Evolutionary conservation across 2,329 filamentous ascomycete genomes (phyloP), one percentile per base, ranked within the genome.

Genomic region (Chaetomiaceae sp.): DNA sequence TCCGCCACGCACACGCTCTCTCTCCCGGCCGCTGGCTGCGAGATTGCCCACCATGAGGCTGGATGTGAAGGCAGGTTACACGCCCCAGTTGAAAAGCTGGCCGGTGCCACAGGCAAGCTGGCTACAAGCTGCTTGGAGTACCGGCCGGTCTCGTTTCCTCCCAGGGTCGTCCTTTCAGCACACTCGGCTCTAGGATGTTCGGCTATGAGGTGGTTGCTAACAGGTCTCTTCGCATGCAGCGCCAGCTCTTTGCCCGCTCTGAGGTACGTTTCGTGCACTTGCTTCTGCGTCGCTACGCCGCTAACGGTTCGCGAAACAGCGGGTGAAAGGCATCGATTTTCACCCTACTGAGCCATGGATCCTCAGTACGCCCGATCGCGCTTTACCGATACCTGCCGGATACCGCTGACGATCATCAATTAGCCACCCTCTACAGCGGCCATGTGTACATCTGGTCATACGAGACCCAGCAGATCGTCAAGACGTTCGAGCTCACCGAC

Each of bases 371-470:
- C 39, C 7, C 14, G 4, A 15, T 24, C 3, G 19, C 27, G 7
- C 6, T 15, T 9, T 20, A 3, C 6, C 15, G 6, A 3, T 12
- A 9, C 33, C 14, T 19, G 41, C 11, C n/a, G 20, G n/a, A n/a
- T n/a, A 22, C 19, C 35, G 22, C 54, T 57, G 39, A 56, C 53
- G 26, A 6, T 27, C 9, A 33, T 17, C 45, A 12, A 47, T 45
- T 30, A 59, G 56, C 56, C 26, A 97, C 93, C 19, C 75, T 98
- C 55, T 98, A 98, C 71, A 95, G 88, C 74, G 88, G 93, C 68
- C 91, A 97, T 74, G 93, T 95, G 65, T 94, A 97, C 74, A 97
- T 98, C 65, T 97, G 93, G 90, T 96, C 91, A 27, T 95, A 95
- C 69, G 91, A 95, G 71, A 94, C 89, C 42, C 89, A 95, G 67